Evolutionary conservation across 2,329 filamentous ascomycete species (phyloP), one percentile per base, ranked within the genome.

Genomic region (Scleromitrula shiraiana): DNA sequence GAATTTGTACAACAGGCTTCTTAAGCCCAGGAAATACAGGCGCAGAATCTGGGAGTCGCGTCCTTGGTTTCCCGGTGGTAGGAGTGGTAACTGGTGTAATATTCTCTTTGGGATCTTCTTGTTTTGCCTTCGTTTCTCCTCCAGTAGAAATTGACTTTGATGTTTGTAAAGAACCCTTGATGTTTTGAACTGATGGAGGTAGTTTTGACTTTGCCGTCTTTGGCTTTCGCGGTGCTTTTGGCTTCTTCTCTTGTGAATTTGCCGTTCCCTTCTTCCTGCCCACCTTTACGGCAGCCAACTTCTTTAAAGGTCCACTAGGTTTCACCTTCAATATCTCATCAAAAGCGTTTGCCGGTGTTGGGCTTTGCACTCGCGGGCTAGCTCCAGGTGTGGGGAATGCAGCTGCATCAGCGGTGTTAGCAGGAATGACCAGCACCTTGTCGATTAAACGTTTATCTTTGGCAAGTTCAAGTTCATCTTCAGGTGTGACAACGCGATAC

Each of bases 311-410:
- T 9, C 14, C 38, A 8, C 27, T 36, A 20, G 38, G 30, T 4
- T 35, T 42, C n/a, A 20, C 35, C 23, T 48, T 41, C n/a, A 42
- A 36, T 12, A 41, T 41, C 10, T 45, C 36, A 3, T 24, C 17
- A 57, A 64, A 50, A 55, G 50, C 12, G 53, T 45, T 44, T 24
- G 40, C 32, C 14, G 43, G 43, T 6, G 32, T 38, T 30, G 59
- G 45, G 60, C 64, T 62, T 70, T 74, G 50, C 59, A 65, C 27
- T 70, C 68, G 14, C 66, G 78, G 78, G 58, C 76, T 82, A 17
- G 77, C 70, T 41, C 66, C 70, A 6, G 78, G 78, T 2, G 78
- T 83, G 3, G 72, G 74, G 29, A 83, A 79, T 15, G 67, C 60
- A 40, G 71, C 65, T 24, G 69, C 64, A 22, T 66, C 64, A 56